Conservation (phyloP, 192 early-diverging fungal species). For the Lobosporangium transversale region DNA sequence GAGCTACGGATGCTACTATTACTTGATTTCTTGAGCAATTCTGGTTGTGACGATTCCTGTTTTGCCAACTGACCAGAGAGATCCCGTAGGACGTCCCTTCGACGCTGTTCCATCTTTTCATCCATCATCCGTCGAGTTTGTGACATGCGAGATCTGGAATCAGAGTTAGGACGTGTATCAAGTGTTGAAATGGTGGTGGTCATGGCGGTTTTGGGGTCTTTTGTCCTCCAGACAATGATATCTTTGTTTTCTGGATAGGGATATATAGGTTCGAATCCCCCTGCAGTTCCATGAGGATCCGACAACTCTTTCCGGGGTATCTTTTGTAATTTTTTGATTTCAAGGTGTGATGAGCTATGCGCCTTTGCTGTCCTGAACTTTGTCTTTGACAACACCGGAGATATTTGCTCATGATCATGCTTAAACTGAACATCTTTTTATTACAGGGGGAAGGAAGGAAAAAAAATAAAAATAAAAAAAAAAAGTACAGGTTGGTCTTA, state of each 20-base stretch:
- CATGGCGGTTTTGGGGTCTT: slow-evolving; percentile 15
- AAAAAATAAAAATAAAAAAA: too few relatives aligned
- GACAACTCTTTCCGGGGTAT: not conserved
- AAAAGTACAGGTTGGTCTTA: too few relatives aligned
- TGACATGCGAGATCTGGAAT: slow-evolving; percentile 31
- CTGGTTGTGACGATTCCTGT: too few relatives aligned
- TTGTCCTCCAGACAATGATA: slow-evolving; percentile 19
- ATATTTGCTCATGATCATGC: too few relatives aligned
- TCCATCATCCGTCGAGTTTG: slow-evolving; percentile 30
- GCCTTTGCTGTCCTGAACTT: too few relatives aligned
- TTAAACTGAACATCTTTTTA: too few relatives aligned
- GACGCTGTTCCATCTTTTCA: slow-evolving; percentile 20
- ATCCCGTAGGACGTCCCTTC: slow-evolving; percentile 34
- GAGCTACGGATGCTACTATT: too few relatives aligned
- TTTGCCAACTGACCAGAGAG: slow-evolving; percentile 13
- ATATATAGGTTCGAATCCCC: slow-evolving; percentile 13
- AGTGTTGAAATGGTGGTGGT: slow-evolving; percentile 33
- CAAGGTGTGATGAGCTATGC: too few relatives aligned
- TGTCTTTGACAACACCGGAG: too few relatives aligned
- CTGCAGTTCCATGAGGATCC: not conserved
- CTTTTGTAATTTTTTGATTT: too few relatives aligned
- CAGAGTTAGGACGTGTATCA: slow-evolving; percentile 29
- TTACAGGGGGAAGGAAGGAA: too few relatives aligned
- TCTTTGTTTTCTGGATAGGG: slow-evolving; percentile 38
- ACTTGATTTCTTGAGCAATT: not conserved